A percentile compares a stretch with the other conserved stretches of the same genome.
Evolutionary conservation across 768 basidiomycete genomes (phyloP).

Genomic region (Kwoniella pini): DNA sequence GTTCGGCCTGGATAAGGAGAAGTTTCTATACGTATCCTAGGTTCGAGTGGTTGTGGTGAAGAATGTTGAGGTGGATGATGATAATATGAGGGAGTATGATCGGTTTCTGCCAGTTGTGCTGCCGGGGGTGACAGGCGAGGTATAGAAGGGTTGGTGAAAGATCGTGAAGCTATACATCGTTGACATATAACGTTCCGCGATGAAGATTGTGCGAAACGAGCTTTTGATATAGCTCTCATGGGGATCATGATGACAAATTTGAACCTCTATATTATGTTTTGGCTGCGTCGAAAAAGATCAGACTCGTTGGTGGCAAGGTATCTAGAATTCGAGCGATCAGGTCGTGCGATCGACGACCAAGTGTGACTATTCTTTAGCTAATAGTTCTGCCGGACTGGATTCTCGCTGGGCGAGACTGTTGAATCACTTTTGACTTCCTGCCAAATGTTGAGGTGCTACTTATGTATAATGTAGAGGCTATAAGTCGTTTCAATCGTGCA

Average conservation of each 20-base stretch:
- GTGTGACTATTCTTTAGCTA: too few species aligned
- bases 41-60: constrained; percentile 22
- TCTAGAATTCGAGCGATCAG: neutral
- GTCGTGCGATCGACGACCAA: constrained; percentile 12
- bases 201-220: neutral
- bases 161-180: constrained; percentile 3
- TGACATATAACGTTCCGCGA: neutral
- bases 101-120: constrained; percentile 36
- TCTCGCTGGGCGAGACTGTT: too few species aligned
- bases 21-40: constrained; percentile 13
- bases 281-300: neutral
- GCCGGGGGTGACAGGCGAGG: constrained; percentile 28
- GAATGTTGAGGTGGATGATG: constrained; percentile 19
- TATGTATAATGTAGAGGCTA: too few species aligned
- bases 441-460: too few species aligned
- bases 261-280: neutral
- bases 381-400: too few species aligned
- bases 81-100: constrained; percentile 21
- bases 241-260: constrained; percentile 14
- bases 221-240: constrained; percentile 1
- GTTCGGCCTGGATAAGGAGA: constrained; percentile 19
- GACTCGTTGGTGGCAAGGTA: constrained; percentile 6
- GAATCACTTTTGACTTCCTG: too few species aligned
- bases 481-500: too few species aligned
- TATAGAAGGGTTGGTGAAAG: constrained; percentile 21